Evolutionary conservation across 2,329 filamentous ascomycete species (phyloP).

Genomic region (Verticillium zaregamsianum): DNA sequence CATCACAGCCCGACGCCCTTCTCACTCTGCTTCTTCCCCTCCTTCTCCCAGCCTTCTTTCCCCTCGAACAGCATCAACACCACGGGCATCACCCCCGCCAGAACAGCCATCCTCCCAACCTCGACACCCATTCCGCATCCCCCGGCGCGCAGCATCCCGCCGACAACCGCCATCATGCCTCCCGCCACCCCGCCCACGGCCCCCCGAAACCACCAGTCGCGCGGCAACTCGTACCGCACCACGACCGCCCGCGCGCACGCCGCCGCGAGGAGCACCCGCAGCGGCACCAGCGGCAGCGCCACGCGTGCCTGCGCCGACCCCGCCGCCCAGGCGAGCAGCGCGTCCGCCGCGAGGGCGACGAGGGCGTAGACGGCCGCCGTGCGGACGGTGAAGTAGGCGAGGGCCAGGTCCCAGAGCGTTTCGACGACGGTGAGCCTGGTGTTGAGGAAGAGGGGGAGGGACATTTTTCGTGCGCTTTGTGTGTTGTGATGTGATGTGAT

Average conservation of each 20-base stretch:
- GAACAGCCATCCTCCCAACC: background rate
- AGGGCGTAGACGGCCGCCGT: constrained; percentile 25
- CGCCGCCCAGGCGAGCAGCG: constrained; percentile 9
- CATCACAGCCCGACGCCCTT: background rate
- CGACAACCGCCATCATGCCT: background rate
- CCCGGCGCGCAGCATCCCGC: background rate
- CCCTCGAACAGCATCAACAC: constrained; percentile 5
- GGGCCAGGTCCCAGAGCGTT: constrained; percentile 31
- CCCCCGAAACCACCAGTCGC: constrained; percentile 8
- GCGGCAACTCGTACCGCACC: constrained; percentile 7
- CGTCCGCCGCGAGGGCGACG: constrained; percentile 19
- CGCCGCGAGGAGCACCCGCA: background rate
- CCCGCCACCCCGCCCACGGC: constrained; percentile 7
- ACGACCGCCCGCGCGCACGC: constrained; percentile 6
- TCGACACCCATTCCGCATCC: background rate
- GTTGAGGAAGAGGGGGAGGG: background rate
- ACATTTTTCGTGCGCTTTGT: background rate
- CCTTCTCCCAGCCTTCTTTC: background rate
- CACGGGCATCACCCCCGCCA: constrained; percentile 3
- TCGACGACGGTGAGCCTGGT: constrained; percentile 22
- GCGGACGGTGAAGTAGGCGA: constrained; percentile 28
- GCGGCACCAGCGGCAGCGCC: background rate
- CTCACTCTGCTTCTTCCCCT: background rate
- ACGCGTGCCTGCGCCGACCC: background rate
- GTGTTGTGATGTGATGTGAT: background rate